These are phyloP conservation scores for Golovinomyces cichoracearum DNA, from an alignment of 2,329 filamentous ascomycete species.

Conservation along the genomic window DNA sequence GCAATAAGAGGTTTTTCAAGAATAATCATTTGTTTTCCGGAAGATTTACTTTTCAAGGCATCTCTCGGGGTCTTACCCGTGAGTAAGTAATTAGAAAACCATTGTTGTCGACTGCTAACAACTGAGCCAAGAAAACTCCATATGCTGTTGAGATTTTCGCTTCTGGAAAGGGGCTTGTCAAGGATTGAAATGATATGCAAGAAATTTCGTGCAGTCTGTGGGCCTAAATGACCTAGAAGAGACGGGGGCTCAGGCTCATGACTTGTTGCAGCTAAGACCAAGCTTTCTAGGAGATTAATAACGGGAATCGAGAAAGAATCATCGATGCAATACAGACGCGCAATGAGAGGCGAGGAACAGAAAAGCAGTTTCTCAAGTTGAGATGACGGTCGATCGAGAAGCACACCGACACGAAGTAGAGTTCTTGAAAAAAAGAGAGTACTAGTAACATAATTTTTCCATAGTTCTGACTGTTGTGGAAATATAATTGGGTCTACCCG, in stretches of 20 bases:
- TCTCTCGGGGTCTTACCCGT: slow-evolving; percentile 68
- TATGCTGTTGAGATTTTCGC: slow-evolving; percentile 36
- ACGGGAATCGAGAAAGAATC: slow-evolving; percentile 39
- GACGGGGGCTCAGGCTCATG: slow-evolving; percentile 59
- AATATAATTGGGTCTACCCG: slow-evolving; percentile 37
- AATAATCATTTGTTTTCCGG: slow-evolving; percentile 20
- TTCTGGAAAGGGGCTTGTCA: slow-evolving; percentile 46
- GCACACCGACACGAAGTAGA: slow-evolving; percentile 42
- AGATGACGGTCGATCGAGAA: slow-evolving; percentile 34
- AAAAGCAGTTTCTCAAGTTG: slow-evolving; percentile 56
- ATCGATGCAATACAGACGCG: slow-evolving; percentile 47
- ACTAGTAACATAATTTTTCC: slow-evolving; percentile 35
- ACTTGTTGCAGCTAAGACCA: slow-evolving; percentile 45
- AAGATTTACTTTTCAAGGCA: slow-evolving; percentile 29
- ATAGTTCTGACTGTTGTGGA: slow-evolving; percentile 25
- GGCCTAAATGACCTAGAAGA: slow-evolving; percentile 67
- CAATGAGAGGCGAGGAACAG: slow-evolving; percentile 50
- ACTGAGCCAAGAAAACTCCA: slow-evolving; percentile 76
- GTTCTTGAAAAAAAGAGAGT: slow-evolving; percentile 41
- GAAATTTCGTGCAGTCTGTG: slow-evolving; percentile 61
- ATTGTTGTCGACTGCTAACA: slow-evolving; percentile 73
- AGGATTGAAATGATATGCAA: slow-evolving; percentile 51
- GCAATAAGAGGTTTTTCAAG: slow-evolving; percentile 33
- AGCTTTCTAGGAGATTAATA: slow-evolving; percentile 41
- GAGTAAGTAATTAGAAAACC: slow-evolving; percentile 80